These are phyloP conservation scores for Suillus spraguei DNA, from an alignment of 768 basidiomycete species.

Conservation along the genomic window DNA sequence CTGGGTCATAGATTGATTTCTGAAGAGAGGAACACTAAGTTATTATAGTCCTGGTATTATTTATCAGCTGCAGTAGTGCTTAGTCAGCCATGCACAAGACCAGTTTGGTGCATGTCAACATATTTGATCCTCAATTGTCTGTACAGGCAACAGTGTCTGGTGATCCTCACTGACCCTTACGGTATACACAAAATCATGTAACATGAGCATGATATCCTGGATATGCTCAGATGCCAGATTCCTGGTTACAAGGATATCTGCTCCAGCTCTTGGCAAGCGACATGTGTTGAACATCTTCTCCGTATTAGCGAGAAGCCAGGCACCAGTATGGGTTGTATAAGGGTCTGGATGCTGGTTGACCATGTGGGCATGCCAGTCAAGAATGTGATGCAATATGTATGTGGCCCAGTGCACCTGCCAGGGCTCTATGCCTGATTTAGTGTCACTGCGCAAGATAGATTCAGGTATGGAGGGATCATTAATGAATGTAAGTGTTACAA, in stretches of 20 bases:
- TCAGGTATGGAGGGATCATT: slow-evolving; percentile 70
- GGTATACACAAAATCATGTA: slow-evolving; percentile 80
- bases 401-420: slow-evolving; percentile 89
- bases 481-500: slow-evolving; percentile 69
- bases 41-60: too few species aligned
- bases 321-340: slow-evolving; percentile 73
- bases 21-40: too few species aligned
- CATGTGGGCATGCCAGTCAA: slow-evolving; percentile 72
- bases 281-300: slow-evolving; percentile 72
- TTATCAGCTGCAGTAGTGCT: too few species aligned
- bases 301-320: slow-evolving; percentile 69
- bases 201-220: slow-evolving; percentile 56
- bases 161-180: slow-evolving; percentile 63
- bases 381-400: slow-evolving; percentile 72
- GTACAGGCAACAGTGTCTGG: slow-evolving; percentile 34
- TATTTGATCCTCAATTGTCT: slow-evolving; percentile 48
- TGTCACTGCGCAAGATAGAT: slow-evolving; percentile 26
- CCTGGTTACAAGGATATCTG: slow-evolving; percentile 62
- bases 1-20: too few species aligned
- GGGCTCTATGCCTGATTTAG: slow-evolving; percentile 50
- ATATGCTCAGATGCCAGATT: slow-evolving; percentile 43
- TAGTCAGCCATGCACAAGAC: too few species aligned
- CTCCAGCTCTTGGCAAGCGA: slow-evolving; percentile 68
- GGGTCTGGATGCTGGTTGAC: slow-evolving; percentile 65
- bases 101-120: too few species aligned